Evolutionary conservation across 208 protist genomes (phyloP), one percentile per base, ranked within the genome.

Genomic region (Leptomonas pyrrhocoris): DNA sequence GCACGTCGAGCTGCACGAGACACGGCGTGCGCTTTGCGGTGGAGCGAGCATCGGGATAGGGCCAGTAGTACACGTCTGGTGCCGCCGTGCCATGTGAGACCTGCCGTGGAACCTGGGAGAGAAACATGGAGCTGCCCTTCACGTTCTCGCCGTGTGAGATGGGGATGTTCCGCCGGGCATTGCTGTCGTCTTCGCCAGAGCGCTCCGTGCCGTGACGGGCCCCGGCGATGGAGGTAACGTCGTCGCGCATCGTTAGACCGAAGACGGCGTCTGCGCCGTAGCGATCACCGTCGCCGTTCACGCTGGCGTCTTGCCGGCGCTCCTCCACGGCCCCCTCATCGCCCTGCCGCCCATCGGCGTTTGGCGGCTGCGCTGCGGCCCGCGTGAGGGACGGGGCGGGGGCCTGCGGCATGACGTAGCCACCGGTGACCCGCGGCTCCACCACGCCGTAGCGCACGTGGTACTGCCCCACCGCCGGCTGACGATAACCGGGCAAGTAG

Each of bases 381-480:
- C 7, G 4, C 1, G 46, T 45, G 27, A 16, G 12, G 30, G 40
- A 2, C 12, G 0, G 31, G 15, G 23, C 49, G 28, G 57, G 30
- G 13, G 27, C 40, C 60, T 73, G 73, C 13, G 81, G 81, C 6
- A 74, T 49, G 19, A 94, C 80, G 77, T 91, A 91, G 21, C 88
- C 88, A 28, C 85, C 85, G 9, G 68, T 59, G 19, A 94, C 85
- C n/a, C 88, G 85, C 43, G 77, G 74, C 65, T 94, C 85, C 23
- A 89, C 76, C 36, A 74, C 75, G 38, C 56, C 53, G 77, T 87
- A 91, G 43, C 85, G 78, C 38, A 79, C 64, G 65, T 89, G 75
- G 69, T 94, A 94, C 83, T 91, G 81, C 5, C 88, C 88, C 27
- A 94, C 59, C 2, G 55, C 77, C n/a, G 88, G 85, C 63, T 89